Conservation (phyloP, 129 eudicot genomes). For the Pseudognaphalium luteoalbum region DNA sequence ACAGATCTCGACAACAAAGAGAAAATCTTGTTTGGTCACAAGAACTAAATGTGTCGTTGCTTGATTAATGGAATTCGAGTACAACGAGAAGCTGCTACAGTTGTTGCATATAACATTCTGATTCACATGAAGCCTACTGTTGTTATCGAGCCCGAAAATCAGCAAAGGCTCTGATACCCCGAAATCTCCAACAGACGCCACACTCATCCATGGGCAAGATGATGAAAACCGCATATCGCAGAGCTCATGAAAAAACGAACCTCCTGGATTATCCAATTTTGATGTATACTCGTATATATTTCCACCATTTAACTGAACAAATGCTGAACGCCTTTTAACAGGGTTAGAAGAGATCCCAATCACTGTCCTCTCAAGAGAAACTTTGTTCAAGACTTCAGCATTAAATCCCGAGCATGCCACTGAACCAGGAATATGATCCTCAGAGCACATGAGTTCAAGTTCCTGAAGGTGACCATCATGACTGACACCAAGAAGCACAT, state of each 20-base stretch:
- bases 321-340: slow-evolving; percentile 45
- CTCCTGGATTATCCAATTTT: slow-evolving; percentile 31
- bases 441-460: slow-evolving; percentile 69
- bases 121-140: slow-evolving; percentile 55
- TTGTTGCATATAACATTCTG: slow-evolving; percentile 70
- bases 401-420: slow-evolving; percentile 75
- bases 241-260: slow-evolving; percentile 40
- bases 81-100: slow-evolving; percentile 77
- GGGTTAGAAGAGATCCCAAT: slow-evolving; percentile 58
- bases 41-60: slow-evolving; percentile 67
- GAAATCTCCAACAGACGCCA: slow-evolving; percentile 42
- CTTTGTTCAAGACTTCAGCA: slow-evolving; percentile 36
- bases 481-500: slow-evolving; percentile 56
- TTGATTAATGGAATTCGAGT: slow-evolving; percentile 66
- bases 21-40: slow-evolving; percentile 79
- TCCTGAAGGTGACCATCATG: slow-evolving; percentile 52
- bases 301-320: slow-evolving; percentile 75
- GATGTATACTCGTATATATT: slow-evolving; percentile 54
- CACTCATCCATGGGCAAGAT: slow-evolving; percentile 83
- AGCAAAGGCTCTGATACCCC: slow-evolving; percentile 45
- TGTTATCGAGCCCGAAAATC: slow-evolving; percentile 78
- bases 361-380: slow-evolving; percentile 47
- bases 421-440: slow-evolving; percentile 63
- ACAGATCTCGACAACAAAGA: slow-evolving; percentile 63
- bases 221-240: slow-evolving; percentile 51